phyloP scores from a whole-genome alignment of 192 early-diverging fungal genomes.

The Backusella circina region DNA sequence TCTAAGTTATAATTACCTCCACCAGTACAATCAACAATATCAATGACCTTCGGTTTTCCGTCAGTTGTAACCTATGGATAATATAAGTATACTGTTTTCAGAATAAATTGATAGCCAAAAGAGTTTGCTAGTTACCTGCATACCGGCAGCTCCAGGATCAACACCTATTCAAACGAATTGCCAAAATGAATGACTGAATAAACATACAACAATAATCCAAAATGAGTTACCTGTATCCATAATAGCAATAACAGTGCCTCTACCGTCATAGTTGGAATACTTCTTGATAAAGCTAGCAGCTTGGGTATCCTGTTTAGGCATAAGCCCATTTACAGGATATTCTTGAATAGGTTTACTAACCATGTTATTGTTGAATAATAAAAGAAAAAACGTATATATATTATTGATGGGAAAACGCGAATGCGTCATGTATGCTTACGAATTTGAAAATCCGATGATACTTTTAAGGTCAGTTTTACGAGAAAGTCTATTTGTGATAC shows the following conservation, averaged over 20 bases:
- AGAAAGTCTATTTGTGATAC: not conserved
- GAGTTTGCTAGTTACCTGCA: constrained; percentile 49
- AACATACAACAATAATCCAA: not conserved
- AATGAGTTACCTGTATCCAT: constrained; percentile 71
- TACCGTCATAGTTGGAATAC: constrained; percentile 83
- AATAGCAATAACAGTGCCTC: constrained; percentile 85
- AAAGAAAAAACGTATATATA: not conserved
- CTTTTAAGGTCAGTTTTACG: not conserved
- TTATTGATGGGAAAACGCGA: not conserved
- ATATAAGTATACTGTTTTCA: not conserved
- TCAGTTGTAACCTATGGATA: constrained; percentile 63
- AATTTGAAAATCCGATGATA: not conserved
- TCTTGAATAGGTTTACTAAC: constrained; percentile 21
- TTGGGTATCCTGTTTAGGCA: constrained; percentile 79
- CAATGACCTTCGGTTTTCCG: constrained; percentile 87
- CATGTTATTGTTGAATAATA: not conserved
- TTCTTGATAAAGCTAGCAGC: constrained; percentile 78
- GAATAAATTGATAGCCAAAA: not conserved
- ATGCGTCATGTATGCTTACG: not conserved
- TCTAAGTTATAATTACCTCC: constrained; percentile 34
- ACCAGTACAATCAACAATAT: constrained; percentile 95
- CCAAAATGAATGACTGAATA: not conserved
- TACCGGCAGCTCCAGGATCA: constrained; percentile 87
- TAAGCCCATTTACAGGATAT: constrained; percentile 61
- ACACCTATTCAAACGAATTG: constrained; percentile 46